Base-by-base conservation (phyloP, 1,139 yeast genomes). In the Blastobotrys buckinghamii region DNA sequence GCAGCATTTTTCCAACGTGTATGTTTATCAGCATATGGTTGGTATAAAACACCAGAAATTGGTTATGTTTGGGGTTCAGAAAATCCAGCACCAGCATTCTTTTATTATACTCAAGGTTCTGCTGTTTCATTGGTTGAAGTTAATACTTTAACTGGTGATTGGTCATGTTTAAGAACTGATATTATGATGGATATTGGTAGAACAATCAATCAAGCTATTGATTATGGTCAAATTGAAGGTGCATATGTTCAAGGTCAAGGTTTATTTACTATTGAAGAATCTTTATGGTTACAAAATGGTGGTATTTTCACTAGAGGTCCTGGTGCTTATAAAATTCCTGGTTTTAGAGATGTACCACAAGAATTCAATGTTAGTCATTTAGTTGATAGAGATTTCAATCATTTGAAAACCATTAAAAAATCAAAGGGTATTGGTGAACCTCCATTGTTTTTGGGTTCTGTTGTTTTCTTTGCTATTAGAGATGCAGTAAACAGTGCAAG, bases 401-500 rank as follows among this genome's bases (percentile, higher is more conserved):
- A 73, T 54, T 60, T 73, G 55, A 69, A 69, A 55, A 71, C 76
- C 2, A 69, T 73, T 44, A 65, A 68, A 51, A 60, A 70, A 27
- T 67, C 73, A 41, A 72, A 73, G 56, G 77, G 77, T 24, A 68
- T 73, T 45, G 77, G 77, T 30, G 77, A 73, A 58, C 77, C 77
- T 2, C 77, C 77, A 15, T 56, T 73, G 51, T 72, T 73, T 52
- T 55, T 73, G 40, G 77, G 77, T 1, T 59, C 64, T 12, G 56
- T 63, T 24, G 73, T 68, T 12, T 65, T 68, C 54, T 73, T 71
- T 58, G 77, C 77, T n/a, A 55, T 73, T 29, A 61, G 76, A 26
- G 68, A 73, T 54, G 77, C 77, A 0, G 56, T 72, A 42, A 60
- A 59, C 32, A 55, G 58, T 34, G 72, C 75, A 2, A 60, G 74